Base-by-base conservation (phyloP, 495 filamentous ascomycete genomes). In the Recurvomyces mirabilis region DNA sequence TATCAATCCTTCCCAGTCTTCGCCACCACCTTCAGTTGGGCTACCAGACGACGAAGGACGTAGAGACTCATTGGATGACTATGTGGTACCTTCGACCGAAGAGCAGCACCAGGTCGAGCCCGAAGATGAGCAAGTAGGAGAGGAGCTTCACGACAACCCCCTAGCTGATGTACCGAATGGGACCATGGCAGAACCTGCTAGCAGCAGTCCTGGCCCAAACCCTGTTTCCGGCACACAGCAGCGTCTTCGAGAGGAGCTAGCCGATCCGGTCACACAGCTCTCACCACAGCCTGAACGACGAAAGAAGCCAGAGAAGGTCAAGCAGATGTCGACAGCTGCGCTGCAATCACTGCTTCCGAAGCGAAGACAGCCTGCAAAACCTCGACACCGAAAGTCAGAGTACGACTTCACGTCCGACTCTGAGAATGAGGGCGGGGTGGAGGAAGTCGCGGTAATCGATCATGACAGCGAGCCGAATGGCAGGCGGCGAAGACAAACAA, bases 401-500 rank as follows among this genome's bases (percentile, higher is more conserved):
- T 65, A 53, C 29, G 58, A 61, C 33, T 47, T 64, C 18, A 25
- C 25, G 2, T 46, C 48, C n/a, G 31, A 18, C 18, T 57, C 57
- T 3, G 61, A 64, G 18, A 44, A 13, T 19, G 35, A 59, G 2
- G 28, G 37, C 4, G 49, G 46, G 12, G 10, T 22, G 6, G 28
- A 36, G 4, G 58, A 65, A 12, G 30, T 30, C 22, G 20, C 31
- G 43, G 49, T 53, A 3, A 48, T 60, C 38, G 46, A 53, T 0
- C 63, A 58, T 19, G 59, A 65, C 36, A 65, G 68, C 49, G 66
- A 65, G 38, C 48, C 63, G 4, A 24, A 17, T 11, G 43, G 28
- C 4, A 23, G 17, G 15, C 36, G 49, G 13, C 42, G 49, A 52
- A 30, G 47, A 49, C 29, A 23, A 48, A 48, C 30, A 38, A 47